phyloP scores from a whole-genome alignment of 208 protist genomes.

The Trypanosoma brucei region DNA sequence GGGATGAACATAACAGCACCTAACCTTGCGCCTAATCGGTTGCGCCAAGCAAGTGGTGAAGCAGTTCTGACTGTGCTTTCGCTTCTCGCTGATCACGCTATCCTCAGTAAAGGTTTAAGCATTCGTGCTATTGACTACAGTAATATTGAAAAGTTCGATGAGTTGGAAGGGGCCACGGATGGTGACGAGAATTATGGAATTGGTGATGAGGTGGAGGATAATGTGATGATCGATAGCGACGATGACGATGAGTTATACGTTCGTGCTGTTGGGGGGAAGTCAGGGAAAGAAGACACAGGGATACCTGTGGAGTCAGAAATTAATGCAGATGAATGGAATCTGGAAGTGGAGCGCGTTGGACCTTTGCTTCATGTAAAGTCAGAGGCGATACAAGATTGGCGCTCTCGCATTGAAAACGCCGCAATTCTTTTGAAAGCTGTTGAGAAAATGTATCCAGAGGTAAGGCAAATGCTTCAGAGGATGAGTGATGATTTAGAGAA shows the following conservation, averaged over 20 bases:
- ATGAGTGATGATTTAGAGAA: conserved; percentile 84
- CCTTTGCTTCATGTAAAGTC: conserved; percentile 73
- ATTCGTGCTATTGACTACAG: conserved; percentile 73
- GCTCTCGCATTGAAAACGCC: conserved; percentile 76
- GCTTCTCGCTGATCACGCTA: conserved; percentile 66
- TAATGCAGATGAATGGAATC: conserved; percentile 82
- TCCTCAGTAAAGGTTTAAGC: conserved; percentile 54
- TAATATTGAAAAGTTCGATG: conserved; percentile 74
- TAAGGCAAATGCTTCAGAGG: conserved; percentile 79
- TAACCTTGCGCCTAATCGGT: conserved; percentile 76
- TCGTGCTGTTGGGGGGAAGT: conserved; percentile 37
- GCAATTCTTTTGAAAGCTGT: conserved; percentile 79
- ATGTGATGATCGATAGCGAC: conserved; percentile 84
- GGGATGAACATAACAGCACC: conserved; percentile 64
- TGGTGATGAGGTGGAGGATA: conserved; percentile 70
- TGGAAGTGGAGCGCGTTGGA: conserved; percentile 85
- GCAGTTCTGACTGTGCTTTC: conserved; percentile 67
- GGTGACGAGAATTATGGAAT: conserved; percentile 59
- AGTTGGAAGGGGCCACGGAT: conserved; percentile 64
- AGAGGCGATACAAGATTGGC: conserved; percentile 71
- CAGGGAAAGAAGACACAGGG: conserved; percentile 33
- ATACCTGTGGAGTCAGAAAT: conserved; percentile 52
- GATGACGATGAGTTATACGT: conserved; percentile 83
- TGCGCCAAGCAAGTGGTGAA: conserved; percentile 85
- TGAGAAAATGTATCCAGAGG: conserved; percentile 88